Evolutionary conservation across 176 grass and related monocot species (phyloP), one percentile per base, ranked within the genome.

Genomic region (Aegilops tauschii): DNA sequence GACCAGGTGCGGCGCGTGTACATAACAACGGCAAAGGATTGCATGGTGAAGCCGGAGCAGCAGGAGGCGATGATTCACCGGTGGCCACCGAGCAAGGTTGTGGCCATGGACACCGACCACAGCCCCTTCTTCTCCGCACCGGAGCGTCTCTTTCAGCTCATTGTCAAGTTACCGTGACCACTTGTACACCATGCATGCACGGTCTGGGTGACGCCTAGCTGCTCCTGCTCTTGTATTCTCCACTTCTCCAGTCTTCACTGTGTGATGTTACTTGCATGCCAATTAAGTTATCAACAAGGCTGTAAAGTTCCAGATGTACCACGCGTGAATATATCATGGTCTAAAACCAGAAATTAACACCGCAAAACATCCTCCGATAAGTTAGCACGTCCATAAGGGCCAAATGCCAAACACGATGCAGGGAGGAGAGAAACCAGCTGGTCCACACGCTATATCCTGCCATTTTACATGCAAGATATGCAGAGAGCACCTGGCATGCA

Each of bases 121-220:
- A 90, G 79, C 34, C 92, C 92, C 28, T 93, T 93, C 88, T 88
- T 90, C 73, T 90, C 86, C 1, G 91, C 88, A 2, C 82, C 88
- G 0, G 52, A 50, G 36, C 70, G 18, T 40, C 85, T 90, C 28
- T 69, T 58, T 10, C 6, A 71, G 17, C 67, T 93, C 23, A 82
- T 93, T 30, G 13, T 88, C 18, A 62, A 70, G 25, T 86, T 70
- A 0, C 12, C 77, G 78, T 81, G 47, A 89, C 36, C 1, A 10
- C 6, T 63, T 59, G 36, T 62, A 65, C 62, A 54, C 9, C 62
- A 58, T 77, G 56, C 36, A 78, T 78, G 4, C 29, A 52, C 16
- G 2, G 54, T 14, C 73, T 30, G 73, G 8, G 44, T 2, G 45
- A 52, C 27, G 73, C 14, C 44, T 52, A 18, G 73, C 14, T 77